A percentile compares a stretch with the other conserved stretches of the same genome.
phyloP scores from a whole-genome alignment of 2,329 filamentous ascomycete genomes.

The Dactylella cylindrospora region DNA sequence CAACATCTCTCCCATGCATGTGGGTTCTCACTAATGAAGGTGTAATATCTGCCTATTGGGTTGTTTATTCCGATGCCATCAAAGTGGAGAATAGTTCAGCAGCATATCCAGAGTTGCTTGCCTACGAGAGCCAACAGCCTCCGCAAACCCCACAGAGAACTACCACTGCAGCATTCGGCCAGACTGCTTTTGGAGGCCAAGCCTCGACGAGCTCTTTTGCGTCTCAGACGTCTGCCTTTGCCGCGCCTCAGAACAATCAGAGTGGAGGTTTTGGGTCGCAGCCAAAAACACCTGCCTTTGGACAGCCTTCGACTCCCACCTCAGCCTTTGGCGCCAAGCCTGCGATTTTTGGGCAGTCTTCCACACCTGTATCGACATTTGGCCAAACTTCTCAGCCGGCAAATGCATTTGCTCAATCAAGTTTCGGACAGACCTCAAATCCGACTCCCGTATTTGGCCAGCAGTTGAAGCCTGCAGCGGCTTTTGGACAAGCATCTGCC shows the following conservation, averaged over 20 bases:
- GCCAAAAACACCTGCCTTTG: constrained; percentile 52
- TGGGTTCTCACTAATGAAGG: constrained; percentile 89
- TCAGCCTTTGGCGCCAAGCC: constrained; percentile 51
- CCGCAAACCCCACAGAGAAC: constrained; percentile 45
- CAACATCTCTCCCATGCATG: constrained; percentile 76
- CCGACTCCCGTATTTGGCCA: constrained; percentile 32
- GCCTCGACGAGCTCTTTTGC: constrained; percentile 49
- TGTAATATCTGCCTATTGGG: constrained; percentile 81
- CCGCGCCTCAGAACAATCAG: too few relatives aligned
- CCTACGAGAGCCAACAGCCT: constrained; percentile 50
- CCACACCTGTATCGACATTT: constrained; percentile 40
- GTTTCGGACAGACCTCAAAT: constrained; percentile 35
- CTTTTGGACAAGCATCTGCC: constrained; percentile 50
- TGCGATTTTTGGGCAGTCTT: constrained; percentile 28
- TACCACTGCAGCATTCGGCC: constrained; percentile 47
- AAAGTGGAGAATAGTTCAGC: constrained; percentile 60
- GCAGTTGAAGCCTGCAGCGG: constrained; percentile 12
- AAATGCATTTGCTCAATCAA: constrained; percentile 34
- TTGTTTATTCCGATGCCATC: constrained; percentile 86
- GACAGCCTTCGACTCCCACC: constrained; percentile 50
- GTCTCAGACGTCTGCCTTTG: constrained; percentile 47
- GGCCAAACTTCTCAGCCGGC: constrained; percentile 44
- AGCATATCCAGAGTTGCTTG: constrained; percentile 70
- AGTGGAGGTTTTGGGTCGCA: too few relatives aligned
- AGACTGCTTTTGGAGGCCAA: constrained; percentile 29